Evolutionary conservation across 2,329 filamentous ascomycete genomes (phyloP).

Genomic region (Fusarium mexicanum): DNA sequence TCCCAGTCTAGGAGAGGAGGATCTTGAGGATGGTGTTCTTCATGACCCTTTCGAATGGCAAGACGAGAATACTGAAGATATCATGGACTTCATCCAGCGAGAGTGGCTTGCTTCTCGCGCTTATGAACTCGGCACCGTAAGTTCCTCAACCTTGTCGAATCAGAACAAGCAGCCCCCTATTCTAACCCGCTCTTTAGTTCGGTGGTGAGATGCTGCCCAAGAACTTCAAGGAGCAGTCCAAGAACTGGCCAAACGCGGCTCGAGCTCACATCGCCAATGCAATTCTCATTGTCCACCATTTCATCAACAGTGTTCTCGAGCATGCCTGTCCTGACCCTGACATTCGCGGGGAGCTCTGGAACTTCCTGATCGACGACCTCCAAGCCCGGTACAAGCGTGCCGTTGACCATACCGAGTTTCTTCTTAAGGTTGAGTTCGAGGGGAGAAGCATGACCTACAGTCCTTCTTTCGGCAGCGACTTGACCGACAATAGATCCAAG

Average conservation of each 20-base stretch:
- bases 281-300: conserved; percentile 62
- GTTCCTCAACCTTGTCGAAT: not conserved
- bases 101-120: conserved; percentile 54
- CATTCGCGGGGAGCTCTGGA: conserved; percentile 55
- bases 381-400: conserved; percentile 56
- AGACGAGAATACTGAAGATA: conserved; percentile 22
- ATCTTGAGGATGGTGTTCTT: conserved; percentile 43
- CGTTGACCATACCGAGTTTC: conserved; percentile 58
- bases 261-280: conserved; percentile 49
- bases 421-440: conserved; percentile 52
- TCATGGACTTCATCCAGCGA: conserved; percentile 52
- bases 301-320: conserved; percentile 56
- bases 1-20: conserved; percentile 14
- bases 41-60: conserved; percentile 18
- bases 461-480: not conserved
- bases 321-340: conserved; percentile 54
- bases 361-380: conserved; percentile 58
- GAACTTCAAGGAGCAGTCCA: conserved; percentile 63
- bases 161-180: no score
- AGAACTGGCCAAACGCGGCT: conserved; percentile 33
- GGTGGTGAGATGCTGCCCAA: conserved; percentile 52
- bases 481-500: not conserved
- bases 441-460: conserved; percentile 40
- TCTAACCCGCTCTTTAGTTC: conserved; percentile 39
- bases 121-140: conserved; percentile 63